A percentile compares a stretch with the other conserved stretches of the same genome.
Conservation (phyloP, 2,329 filamentous ascomycete genomes). For the Ophiocordyceps polyrhachis-furcata region DNA sequence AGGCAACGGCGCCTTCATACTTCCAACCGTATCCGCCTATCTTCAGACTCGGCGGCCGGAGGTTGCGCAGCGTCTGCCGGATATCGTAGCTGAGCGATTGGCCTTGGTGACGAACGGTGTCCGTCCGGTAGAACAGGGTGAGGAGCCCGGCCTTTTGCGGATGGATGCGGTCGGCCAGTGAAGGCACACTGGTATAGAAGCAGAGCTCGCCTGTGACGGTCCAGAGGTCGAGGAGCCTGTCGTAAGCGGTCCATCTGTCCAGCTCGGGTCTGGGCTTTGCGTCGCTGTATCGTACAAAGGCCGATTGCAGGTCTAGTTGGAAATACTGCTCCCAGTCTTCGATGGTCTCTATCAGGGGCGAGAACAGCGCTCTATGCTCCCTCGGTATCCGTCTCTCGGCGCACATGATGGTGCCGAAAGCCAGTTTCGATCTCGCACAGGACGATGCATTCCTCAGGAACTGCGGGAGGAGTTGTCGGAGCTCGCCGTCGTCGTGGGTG, state of each 20-base stretch:
- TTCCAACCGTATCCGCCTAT: background rate
- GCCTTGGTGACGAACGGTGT: background rate
- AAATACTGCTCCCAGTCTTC: background rate
- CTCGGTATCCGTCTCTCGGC: background rate
- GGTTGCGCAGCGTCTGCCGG: background rate
- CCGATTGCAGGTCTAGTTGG: background rate
- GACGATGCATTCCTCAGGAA: background rate
- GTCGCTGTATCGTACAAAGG: background rate
- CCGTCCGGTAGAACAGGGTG: background rate
- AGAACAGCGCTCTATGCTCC: background rate
- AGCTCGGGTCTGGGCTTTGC: background rate
- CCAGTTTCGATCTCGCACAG: background rate
- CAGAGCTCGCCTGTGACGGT: background rate
- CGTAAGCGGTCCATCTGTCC: background rate
- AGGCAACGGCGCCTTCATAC: background rate
- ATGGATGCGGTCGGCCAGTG: background rate
- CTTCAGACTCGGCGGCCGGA: background rate
- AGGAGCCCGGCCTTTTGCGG: background rate
- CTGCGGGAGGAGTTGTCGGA: background rate
- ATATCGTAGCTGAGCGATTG: no score
- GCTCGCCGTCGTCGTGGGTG: background rate
- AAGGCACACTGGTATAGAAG: background rate
- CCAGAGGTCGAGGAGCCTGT: background rate
- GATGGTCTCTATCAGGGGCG: background rate
- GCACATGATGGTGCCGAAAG: background rate